Evolutionary conservation across 768 basidiomycete genomes (phyloP), one percentile per base, ranked within the genome.

Genomic region (Mycena chlorophos): DNA sequence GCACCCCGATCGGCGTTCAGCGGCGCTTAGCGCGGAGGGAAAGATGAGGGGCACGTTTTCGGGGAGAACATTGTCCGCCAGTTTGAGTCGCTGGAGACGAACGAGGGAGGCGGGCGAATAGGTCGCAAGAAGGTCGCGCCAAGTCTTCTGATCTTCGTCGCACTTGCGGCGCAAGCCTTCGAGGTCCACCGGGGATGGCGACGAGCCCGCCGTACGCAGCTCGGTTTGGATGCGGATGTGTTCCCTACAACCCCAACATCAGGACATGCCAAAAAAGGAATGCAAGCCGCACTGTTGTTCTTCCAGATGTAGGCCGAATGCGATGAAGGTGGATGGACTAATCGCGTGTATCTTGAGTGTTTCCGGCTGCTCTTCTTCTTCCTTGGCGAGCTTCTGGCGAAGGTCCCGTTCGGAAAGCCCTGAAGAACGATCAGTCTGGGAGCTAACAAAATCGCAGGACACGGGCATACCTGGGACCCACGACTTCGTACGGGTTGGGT

Each of bases 241-340:
- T 1, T 50, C 30, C 26, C 43, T 49, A 26, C 16, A 23, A 3
- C 2, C 26, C 3, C 1, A 28, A 4, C 23, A 23, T 23, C 31
- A 17, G 30, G 10, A 22, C 20, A 28, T 19, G 34, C 4, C 12
- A 25, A 6, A 8, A 23, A 34, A 19, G 40, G 5, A 51, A 34
- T 4, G 25, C 27, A n/a, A 27, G 3, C 49, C 61, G 19, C 26
- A 66, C 63, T 66, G 65, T 40, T 65, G 52, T 2, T 63, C 63
- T 22, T 66, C 65, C 1, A 66, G 37, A 29, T 65, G 62, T 13
- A 60, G 17, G 4, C 56, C 66, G 6, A 29, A 37, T 3, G 23
- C 28, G 5, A 67, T 56, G 3, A 67, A 55, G 2, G 46, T n/a
- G 22, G 57, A 60, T 12, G 62, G 55, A 1, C 58, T 57, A 5